Evolutionary conservation across 176 grass and related monocot genomes (phyloP).

Genomic region (Zoysia japonica): DNA sequence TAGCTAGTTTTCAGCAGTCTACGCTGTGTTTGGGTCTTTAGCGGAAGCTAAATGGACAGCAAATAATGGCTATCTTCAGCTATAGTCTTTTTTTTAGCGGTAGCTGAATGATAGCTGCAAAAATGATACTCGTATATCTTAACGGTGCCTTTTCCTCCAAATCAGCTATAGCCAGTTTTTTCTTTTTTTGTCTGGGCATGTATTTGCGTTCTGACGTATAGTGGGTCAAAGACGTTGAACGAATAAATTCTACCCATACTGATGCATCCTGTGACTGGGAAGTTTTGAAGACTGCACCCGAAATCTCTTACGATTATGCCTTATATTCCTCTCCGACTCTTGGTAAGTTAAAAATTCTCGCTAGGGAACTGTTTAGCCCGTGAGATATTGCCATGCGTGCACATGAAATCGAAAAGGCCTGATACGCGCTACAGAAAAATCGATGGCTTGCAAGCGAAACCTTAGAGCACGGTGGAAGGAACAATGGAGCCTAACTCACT

Average conservation of each 20-base stretch:
- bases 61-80: too few species aligned
- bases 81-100: too few species aligned
- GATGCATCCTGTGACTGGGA: not conserved
- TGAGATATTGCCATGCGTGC: slow-evolving; percentile 26
- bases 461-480: slow-evolving; percentile 45
- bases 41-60: too few species aligned
- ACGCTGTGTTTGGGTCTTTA: too few species aligned
- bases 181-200: too few species aligned
- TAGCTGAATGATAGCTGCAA: too few species aligned
- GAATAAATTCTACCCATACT: not conserved
- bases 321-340: not conserved
- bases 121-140: too few species aligned
- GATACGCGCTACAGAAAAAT: not conserved
- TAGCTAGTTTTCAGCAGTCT: too few species aligned
- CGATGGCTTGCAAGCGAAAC: slow-evolving; percentile 58
- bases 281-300: not conserved
- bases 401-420: slow-evolving; percentile 1
- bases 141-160: too few species aligned
- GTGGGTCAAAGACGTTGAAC: not conserved
- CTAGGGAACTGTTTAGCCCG: not conserved
- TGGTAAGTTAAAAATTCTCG: not conserved
- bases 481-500: slow-evolving; percentile 47
- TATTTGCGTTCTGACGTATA: not conserved
- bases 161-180: too few species aligned
- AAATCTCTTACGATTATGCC: not conserved